Evolutionary conservation across 2,329 filamentous ascomycete species (phyloP).

Genomic region (Xenosphaeropsis pyriputrescens): DNA sequence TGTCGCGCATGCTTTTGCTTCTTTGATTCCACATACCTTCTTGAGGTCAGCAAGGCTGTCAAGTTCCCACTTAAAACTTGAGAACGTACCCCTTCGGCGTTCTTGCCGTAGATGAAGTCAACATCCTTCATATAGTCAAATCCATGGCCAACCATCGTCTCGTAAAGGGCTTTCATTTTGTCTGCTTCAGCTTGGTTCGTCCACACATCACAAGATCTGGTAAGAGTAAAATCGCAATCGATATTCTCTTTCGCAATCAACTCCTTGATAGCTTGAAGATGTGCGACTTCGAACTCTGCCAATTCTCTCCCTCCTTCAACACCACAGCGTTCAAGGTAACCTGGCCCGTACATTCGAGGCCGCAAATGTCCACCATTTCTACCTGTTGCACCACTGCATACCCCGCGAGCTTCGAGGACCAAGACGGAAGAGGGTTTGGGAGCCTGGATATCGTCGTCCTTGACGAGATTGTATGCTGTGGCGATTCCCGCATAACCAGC

Average conservation of each 20-base stretch:
- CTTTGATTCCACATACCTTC: constrained; percentile 11
- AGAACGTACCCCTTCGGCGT: constrained; percentile 20
- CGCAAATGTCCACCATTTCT: constrained; percentile 29
- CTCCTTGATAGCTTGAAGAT: constrained; percentile 22
- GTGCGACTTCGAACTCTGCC: constrained; percentile 22
- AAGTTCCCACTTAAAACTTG: no score
- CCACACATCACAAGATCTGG: constrained; percentile 22
- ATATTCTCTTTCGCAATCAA: constrained; percentile 24
- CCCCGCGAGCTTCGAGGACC: constrained; percentile 23
- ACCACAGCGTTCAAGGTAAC: constrained; percentile 17
- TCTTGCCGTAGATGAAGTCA: constrained; percentile 25
- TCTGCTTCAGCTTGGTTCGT: constrained; percentile 16
- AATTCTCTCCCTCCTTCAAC: constrained; percentile 21
- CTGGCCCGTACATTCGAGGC: constrained; percentile 23
- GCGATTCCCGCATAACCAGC: constrained; percentile 8
- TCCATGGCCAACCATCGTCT: constrained; percentile 17
- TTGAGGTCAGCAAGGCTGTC: background rate
- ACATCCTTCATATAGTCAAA: constrained; percentile 22
- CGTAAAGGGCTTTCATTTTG: constrained; percentile 12
- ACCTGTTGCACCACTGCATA: constrained; percentile 27
- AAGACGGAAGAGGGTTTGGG: constrained; percentile 14
- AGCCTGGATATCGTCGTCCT: constrained; percentile 7
- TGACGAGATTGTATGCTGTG: constrained; percentile 14
- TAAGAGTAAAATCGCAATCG: constrained; percentile 25
- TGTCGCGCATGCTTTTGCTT: constrained; percentile 6